Percentiles rank a stretch among this genome's conserved stretches.
phyloP scores from a whole-genome alignment of 1,139 yeast genomes.

The Taphrina sp. region DNA sequence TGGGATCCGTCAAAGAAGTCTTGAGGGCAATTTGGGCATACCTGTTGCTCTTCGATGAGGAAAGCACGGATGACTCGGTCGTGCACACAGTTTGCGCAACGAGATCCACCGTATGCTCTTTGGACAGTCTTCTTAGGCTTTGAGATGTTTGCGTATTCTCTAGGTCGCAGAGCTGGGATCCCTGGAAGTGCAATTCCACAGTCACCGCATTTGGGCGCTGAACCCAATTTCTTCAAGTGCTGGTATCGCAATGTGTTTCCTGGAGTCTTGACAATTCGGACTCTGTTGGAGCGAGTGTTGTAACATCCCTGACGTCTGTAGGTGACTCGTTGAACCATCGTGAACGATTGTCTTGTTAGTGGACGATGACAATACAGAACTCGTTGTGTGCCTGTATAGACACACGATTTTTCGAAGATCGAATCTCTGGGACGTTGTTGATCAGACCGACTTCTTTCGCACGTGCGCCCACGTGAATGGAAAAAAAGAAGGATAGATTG shows the following conservation, averaged over 20 bases:
- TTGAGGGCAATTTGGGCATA: constrained; percentile 41
- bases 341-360: constrained; percentile 33
- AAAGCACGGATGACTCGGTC: constrained; percentile 93
- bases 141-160: constrained; percentile 91
- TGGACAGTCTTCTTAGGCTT: constrained; percentile 97
- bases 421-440: no score
- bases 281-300: constrained; percentile 70
- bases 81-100: constrained; percentile 98
- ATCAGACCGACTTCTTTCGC: no score
- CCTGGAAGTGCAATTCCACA: constrained; percentile 92
- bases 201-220: constrained; percentile 99
- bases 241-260: constrained; percentile 98
- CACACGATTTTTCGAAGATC: no score
- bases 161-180: constrained; percentile 88
- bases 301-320: constrained; percentile 80
- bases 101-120: constrained; percentile 99
- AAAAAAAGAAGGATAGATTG: no score
- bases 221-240: constrained; percentile 89
- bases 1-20: not conserved
- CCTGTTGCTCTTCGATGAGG: constrained; percentile 99
- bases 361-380: not conserved
- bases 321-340: constrained; percentile 78
- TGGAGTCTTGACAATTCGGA: constrained; percentile 99
- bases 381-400: not conserved
- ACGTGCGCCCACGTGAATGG: no score